Evolutionary conservation across 2,329 filamentous ascomycete species (phyloP).

Genomic region (Arthroderma sp.): DNA sequence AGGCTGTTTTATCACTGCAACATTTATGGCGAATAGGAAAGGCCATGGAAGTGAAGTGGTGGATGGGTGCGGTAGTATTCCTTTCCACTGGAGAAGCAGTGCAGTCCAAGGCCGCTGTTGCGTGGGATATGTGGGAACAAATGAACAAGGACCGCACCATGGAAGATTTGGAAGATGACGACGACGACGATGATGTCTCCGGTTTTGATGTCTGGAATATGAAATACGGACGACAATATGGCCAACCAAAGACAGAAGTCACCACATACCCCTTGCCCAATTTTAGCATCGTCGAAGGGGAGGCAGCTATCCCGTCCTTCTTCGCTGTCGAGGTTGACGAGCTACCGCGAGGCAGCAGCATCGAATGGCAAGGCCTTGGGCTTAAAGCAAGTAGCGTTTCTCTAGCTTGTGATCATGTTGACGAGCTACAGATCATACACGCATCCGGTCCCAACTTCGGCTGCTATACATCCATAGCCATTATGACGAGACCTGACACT

Average conservation of each 20-base stretch:
- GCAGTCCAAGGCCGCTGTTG: constrained; percentile 26
- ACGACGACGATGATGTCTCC: constrained; percentile 31
- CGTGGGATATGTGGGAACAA: constrained; percentile 37
- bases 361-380: constrained; percentile 77
- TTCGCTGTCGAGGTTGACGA: constrained; percentile 64
- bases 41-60: constrained; percentile 60
- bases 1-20: constrained; percentile 65
- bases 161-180: constrained; percentile 14
- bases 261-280: constrained; percentile 17
- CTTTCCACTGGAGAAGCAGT: constrained; percentile 40
- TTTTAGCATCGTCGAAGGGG: constrained; percentile 19
- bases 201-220: constrained; percentile 39
- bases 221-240: constrained; percentile 44
- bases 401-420: constrained; percentile 14
- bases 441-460: constrained; percentile 15
- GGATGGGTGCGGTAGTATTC: constrained; percentile 65
- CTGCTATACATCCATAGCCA: constrained; percentile 23
- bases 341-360: constrained; percentile 58
- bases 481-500: constrained; percentile 15
- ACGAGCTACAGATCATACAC: constrained; percentile 17
- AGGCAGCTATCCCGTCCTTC: constrained; percentile 47
- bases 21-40: constrained; percentile 75
- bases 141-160: constrained; percentile 21
- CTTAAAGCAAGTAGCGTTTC: constrained; percentile 31
- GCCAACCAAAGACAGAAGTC: constrained; percentile 22